Evolutionary conservation across 2,329 filamentous ascomycete species (phyloP), one percentile per base, ranked within the genome.

Genomic region (Penicillium occitanis): DNA sequence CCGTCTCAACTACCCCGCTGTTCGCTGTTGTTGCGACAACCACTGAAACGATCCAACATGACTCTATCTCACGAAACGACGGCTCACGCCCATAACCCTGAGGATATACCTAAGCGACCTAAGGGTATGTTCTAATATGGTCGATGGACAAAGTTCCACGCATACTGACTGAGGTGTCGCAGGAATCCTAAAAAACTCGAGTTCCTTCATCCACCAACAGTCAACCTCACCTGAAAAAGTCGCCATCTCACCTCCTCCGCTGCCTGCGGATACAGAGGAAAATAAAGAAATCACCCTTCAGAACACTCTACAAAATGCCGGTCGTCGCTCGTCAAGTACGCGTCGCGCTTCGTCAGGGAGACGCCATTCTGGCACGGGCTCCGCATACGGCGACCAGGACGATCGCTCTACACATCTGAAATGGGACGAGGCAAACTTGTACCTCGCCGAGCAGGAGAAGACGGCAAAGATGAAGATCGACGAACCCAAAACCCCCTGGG

Each of bases 371-470:
- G 79, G 79, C 63, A 77, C 81, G 67, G 81, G 82, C 40, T 61
- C 48, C 13, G 57, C 42, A 50, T 28, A 57, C 44, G 78, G 82
- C 55, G 82, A 85, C 50, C 77, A 83, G 19, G 85, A 88, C 59
- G 84, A 83, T 66, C 89, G 86, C 66, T 90, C 91, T 69, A 89
- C 92, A 69, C 89, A 93, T 69, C 85, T 99, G 71, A 97, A 97
- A 82, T 99, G 95, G 95, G 95, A 99, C 78, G 95, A 99, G 82
- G 95, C 92, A 55, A 99, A 99, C 76, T 86, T 99, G 37, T 99
- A 97, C 80, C 86, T 99, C 63, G 95, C 95, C 7, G 95, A 99
- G 81, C 94, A 98, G 79, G 92, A 98, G 80, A 93, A 91, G 79
- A 92, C 89, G 67, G 90, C 91, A 68, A 97, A 93, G 67, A 99